phyloP scores from a whole-genome alignment of 202 grass and related monocot species.

The Hordeum pubiflorum region DNA sequence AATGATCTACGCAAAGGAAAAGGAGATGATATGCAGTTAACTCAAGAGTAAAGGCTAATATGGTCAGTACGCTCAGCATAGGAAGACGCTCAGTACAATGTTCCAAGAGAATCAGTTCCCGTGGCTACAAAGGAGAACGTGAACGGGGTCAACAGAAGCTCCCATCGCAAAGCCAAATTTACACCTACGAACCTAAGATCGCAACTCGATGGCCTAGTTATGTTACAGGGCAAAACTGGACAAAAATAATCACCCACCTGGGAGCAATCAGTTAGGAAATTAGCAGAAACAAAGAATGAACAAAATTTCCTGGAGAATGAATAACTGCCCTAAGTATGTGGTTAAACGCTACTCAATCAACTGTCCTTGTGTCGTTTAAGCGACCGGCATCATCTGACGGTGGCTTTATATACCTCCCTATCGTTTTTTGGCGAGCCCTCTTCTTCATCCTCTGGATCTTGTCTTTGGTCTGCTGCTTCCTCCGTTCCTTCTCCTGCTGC shows the following conservation, averaged over 20 bases:
- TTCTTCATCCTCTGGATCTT: conserved; percentile 92
- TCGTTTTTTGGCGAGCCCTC: conserved; percentile 73
- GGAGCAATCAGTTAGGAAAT: neutral
- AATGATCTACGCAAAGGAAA: neutral
- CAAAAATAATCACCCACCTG: conserved; percentile 18
- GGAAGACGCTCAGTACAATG: neutral
- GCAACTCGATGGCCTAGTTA: conserved; percentile 8
- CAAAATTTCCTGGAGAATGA: conserved; percentile 34
- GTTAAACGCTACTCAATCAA: conserved; percentile 44
- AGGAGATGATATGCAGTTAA: neutral
- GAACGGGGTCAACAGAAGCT: neutral
- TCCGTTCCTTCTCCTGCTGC: conserved; percentile 74
- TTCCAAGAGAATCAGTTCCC: neutral
- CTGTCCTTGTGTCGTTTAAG: conserved; percentile 44
- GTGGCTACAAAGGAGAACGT: neutral
- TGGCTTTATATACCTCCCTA: conserved; percentile 92
- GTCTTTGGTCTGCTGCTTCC: conserved; percentile 74
- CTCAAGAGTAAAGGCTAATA: neutral
- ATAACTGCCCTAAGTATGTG: conserved; percentile 29
- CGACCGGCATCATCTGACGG: conserved; percentile 38
- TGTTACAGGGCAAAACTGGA: conserved; percentile 39
- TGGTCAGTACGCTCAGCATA: neutral
- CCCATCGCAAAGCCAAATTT: conserved; percentile 12
- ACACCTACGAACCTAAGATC: conserved; percentile 7
- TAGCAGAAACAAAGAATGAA: conserved; percentile 31